phyloP scores from a whole-genome alignment of 2,329 filamentous ascomycete genomes.

The Scleromitrula shiraiana region DNA sequence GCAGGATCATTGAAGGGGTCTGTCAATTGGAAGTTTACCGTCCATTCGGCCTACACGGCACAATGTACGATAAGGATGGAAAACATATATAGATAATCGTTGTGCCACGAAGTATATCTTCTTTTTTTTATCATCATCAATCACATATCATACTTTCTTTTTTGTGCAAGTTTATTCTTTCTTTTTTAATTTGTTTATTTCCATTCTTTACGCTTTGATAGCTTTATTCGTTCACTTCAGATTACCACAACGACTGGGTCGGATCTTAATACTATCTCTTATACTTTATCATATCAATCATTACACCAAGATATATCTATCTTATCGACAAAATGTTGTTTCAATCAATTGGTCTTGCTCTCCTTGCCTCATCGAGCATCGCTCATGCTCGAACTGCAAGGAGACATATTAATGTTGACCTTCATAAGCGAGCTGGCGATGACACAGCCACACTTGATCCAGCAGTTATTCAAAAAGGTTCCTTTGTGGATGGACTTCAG shows the following conservation, averaged over 20 bases:
- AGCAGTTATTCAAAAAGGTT: constrained; percentile 16
- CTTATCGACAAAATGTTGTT: constrained; percentile 11
- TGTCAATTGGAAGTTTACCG: not conserved
- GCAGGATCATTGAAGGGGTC: not conserved
- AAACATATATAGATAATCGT: constrained; percentile 2
- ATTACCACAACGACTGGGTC: constrained; percentile 4
- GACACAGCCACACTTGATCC: constrained; percentile 1
- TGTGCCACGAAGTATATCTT: not conserved
- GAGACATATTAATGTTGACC: constrained; percentile 8
- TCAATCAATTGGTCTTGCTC: constrained; percentile 7
- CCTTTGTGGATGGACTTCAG: constrained; percentile 15
- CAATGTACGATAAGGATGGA: not conserved
- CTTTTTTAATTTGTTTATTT: not conserved
- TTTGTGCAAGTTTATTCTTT: not conserved
- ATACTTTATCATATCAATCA: not conserved
- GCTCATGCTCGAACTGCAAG: constrained; percentile 1
- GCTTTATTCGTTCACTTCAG: not conserved
- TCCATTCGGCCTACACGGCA: constrained; percentile 1
- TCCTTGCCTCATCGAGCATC: constrained; percentile 13
- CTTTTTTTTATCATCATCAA: not conserved
- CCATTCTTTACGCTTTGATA: constrained; percentile 9
- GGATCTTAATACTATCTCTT: not conserved
- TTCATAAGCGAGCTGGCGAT: not conserved
- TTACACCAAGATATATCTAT: not conserved
- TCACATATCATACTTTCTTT: not conserved